Conservation (phyloP, 176 grass and related monocot genomes). For the Dactylis glomerata region DNA sequence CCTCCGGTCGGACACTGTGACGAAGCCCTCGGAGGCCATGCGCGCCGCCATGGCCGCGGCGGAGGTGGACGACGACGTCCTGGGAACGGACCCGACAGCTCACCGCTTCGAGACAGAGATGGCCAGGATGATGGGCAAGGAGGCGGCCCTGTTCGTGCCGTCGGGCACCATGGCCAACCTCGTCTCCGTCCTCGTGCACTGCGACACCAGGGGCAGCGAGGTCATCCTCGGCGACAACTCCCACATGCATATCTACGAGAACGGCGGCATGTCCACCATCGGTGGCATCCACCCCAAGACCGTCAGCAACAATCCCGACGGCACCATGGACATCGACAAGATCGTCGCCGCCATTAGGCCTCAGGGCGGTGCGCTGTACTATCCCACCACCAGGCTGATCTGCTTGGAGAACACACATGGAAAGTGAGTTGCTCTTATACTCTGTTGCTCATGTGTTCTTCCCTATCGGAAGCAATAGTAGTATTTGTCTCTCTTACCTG, state of each 20-base stretch:
- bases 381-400: constrained; percentile 72
- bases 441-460: not conserved
- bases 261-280: constrained; percentile 76
- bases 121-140: constrained; percentile 69
- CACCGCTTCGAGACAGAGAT: constrained; percentile 54
- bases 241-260: constrained; percentile 87
- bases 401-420: constrained; percentile 92
- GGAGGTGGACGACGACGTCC: constrained; percentile 82
- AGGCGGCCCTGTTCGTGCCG: constrained; percentile 80
- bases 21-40: constrained; percentile 78
- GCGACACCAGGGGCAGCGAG: constrained; percentile 74
- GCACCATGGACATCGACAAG: constrained; percentile 70
- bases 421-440: constrained; percentile 52
- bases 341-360: constrained; percentile 61
- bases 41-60: constrained; percentile 80
- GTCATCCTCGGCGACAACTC: constrained; percentile 78
- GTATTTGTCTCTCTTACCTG: not conserved
- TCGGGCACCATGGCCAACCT: constrained; percentile 98
- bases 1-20: constrained; percentile 93
- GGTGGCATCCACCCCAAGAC: constrained; percentile 74
- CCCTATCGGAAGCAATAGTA: not conserved
- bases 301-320: constrained; percentile 70
- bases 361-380: constrained; percentile 38
- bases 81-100: constrained; percentile 71
- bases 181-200: constrained; percentile 75